A percentile compares a stretch with the other conserved stretches of the same genome.
phyloP scores from a whole-genome alignment of 2,329 filamentous ascomycete genomes.

The Colletotrichum gloeosporioides region DNA sequence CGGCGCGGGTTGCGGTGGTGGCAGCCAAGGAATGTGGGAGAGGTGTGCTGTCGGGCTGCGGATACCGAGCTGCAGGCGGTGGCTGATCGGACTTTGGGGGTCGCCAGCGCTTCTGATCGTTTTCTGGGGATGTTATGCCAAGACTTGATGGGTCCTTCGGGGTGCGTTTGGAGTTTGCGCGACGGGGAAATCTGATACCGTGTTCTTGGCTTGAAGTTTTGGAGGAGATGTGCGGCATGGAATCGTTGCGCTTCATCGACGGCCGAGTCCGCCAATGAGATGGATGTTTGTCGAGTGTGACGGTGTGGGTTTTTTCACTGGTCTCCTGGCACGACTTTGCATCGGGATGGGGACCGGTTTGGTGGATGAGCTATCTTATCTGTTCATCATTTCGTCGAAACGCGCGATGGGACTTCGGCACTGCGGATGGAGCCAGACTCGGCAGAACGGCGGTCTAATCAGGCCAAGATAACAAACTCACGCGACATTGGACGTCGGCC shows the following conservation, averaged over 20 bases:
- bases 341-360: not conserved
- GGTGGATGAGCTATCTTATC: not conserved
- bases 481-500: not conserved
- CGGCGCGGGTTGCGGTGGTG: not conserved
- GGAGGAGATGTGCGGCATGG: not conserved
- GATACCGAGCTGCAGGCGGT: slow-evolving; percentile 2
- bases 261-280: not conserved
- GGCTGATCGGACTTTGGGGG: not conserved
- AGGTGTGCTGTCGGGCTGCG: not conserved
- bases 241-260: not conserved
- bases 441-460: not conserved
- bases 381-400: not conserved
- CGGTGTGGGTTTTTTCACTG: not conserved
- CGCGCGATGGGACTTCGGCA: not conserved
- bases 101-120: not conserved
- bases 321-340: not conserved
- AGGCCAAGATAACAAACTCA: not conserved
- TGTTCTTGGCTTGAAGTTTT: not conserved
- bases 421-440: not conserved
- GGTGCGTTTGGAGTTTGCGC: not conserved
- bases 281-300: not conserved
- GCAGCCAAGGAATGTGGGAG: not conserved
- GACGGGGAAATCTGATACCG: not conserved
- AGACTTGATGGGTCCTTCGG: not conserved
- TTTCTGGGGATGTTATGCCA: not conserved